Conservation (phyloP, 345 rosid species). For the Ricinus communis region DNA sequence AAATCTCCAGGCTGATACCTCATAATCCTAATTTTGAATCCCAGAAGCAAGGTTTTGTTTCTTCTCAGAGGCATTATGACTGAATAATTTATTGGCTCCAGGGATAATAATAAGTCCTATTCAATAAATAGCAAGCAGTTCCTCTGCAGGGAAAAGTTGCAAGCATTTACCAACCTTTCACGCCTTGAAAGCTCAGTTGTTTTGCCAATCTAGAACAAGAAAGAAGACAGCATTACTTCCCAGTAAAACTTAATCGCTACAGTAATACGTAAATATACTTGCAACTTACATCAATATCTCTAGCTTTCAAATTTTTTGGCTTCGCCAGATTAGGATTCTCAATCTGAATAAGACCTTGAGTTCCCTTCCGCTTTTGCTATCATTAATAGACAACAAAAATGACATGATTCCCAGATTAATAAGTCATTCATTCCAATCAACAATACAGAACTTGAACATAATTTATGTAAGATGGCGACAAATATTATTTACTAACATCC, state of each 20-base stretch:
- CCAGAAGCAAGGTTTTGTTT: neutral
- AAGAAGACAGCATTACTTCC: neutral
- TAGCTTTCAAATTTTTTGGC: slow-evolving; percentile 69
- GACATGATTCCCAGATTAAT: slow-evolving; percentile 1
- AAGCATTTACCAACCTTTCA: slow-evolving; percentile 63
- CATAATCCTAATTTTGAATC: neutral
- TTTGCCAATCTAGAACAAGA: slow-evolving; percentile 53
- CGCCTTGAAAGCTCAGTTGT: slow-evolving; percentile 96
- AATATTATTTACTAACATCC: slow-evolving; percentile 40
- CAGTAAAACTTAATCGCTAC: neutral
- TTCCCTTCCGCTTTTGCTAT: slow-evolving; percentile 75
- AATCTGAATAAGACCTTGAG: slow-evolving; percentile 73
- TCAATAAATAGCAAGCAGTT: neutral
- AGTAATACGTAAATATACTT: neutral
- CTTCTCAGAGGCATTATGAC: neutral
- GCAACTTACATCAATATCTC: slow-evolving; percentile 68
- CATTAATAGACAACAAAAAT: slow-evolving; percentile 4
- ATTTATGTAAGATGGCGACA: neutral
- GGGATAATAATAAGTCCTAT: too few relatives aligned
- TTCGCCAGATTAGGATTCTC: slow-evolving; percentile 82
- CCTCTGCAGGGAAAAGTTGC: neutral
- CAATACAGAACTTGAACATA: neutral
- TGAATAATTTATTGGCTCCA: neutral
- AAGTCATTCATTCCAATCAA: neutral
- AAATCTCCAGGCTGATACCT: neutral